These are phyloP conservation scores for Pelomyxa schiedti DNA, from an alignment of 78 protist species.

Conservation along the genomic window DNA sequence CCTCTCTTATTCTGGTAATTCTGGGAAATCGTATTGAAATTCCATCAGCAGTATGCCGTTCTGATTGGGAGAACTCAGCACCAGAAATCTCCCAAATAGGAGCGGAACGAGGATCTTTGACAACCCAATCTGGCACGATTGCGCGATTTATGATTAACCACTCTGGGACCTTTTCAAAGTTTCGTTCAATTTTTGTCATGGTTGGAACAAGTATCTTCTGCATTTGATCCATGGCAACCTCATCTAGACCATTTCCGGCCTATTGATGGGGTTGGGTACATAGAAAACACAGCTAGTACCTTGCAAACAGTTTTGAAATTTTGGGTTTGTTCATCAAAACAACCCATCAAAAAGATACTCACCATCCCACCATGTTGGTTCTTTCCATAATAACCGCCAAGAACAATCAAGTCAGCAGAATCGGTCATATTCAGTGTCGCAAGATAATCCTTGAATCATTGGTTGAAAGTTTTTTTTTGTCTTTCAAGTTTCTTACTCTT, in stretches of 20 bases:
- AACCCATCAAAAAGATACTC: constrained; percentile 54
- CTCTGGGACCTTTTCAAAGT: constrained; percentile 28
- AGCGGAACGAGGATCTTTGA: constrained; percentile 37
- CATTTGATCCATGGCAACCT: constrained; percentile 21
- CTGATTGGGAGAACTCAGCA: constrained; percentile 50
- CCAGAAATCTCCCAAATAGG: constrained; percentile 58
- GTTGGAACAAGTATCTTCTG: constrained; percentile 7
- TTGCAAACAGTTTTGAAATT: constrained; percentile 63
- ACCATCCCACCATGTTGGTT: constrained; percentile 54
- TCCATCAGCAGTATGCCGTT: constrained; percentile 47
- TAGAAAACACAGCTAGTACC: no score
- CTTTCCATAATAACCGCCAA: constrained; percentile 69
- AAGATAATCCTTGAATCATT: constrained; percentile 56
- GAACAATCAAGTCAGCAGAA: constrained; percentile 62
- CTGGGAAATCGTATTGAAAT: constrained; percentile 69
- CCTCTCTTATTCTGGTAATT: constrained; percentile 23
- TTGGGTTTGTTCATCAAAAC: constrained; percentile 13
- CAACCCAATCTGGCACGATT: constrained; percentile 49
- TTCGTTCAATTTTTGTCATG: constrained; percentile 20
- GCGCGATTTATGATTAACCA: constrained; percentile 33
- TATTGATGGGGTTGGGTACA: no score
- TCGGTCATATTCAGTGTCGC: constrained; percentile 72
- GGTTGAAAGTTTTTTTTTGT: no score
- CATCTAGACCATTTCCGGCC: constrained; percentile 43
- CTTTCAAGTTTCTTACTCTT: constrained; percentile 21